Conservation (phyloP, 2,329 filamentous ascomycete species). For the Colletotrichum zoysiae region DNA sequence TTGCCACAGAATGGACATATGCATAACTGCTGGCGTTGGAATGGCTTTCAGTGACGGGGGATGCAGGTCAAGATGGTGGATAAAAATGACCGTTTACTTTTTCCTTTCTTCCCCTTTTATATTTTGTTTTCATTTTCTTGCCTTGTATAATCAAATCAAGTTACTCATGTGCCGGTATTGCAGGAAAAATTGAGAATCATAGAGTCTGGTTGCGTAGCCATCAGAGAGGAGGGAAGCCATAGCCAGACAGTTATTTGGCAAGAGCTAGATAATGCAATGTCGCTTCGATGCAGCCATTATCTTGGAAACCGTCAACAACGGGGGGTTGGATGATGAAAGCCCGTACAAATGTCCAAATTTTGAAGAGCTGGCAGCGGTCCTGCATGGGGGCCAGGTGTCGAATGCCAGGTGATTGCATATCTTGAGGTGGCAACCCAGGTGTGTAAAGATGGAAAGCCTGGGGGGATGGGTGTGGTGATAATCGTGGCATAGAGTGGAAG, state of each 20-base stretch:
- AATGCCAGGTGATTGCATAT: slow-evolving; percentile 6
- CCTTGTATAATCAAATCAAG: slow-evolving; percentile 13
- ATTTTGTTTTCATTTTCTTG: slow-evolving; percentile 19
- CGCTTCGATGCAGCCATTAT: background rate
- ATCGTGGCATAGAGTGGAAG: slow-evolving; percentile 10
- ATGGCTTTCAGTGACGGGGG: background rate
- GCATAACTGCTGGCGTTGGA: slow-evolving; percentile 24
- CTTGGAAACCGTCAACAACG: slow-evolving; percentile 10
- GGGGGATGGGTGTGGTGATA: slow-evolving; percentile 24
- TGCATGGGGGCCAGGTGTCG: no score
- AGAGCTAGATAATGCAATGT: slow-evolving; percentile 36
- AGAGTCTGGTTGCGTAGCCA: background rate
- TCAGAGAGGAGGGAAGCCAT: background rate
- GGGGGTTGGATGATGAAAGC: background rate
- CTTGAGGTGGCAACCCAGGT: slow-evolving; percentile 19
- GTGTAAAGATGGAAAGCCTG: slow-evolving; percentile 18
- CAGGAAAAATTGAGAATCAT: background rate
- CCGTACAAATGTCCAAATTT: background rate
- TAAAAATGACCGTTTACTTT: background rate
- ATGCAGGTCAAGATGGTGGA: background rate
- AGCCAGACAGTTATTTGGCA: slow-evolving; percentile 22
- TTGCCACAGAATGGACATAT: slow-evolving; percentile 14
- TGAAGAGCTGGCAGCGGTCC: background rate
- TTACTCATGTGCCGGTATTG: background rate
- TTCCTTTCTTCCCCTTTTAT: slow-evolving; percentile 1